Evolutionary conservation across 2,329 filamentous ascomycete genomes (phyloP).

Genomic region (Parastagonospora nodorum): DNA sequence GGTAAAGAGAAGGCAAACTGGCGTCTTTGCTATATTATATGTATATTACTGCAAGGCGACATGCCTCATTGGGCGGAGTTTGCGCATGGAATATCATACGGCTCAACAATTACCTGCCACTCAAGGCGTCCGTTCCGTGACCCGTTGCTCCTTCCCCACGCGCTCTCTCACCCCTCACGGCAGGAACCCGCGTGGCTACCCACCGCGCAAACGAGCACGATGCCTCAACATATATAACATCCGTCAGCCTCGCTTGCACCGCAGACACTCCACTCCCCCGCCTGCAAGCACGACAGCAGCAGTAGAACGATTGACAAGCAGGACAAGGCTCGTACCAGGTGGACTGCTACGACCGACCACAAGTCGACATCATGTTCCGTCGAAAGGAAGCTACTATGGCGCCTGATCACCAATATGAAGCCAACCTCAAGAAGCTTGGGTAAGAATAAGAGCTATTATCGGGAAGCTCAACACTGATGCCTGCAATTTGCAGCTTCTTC

Average conservation of each 20-base stretch:
- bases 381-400: constrained; percentile 71
- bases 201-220: constrained; percentile 3
- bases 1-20: constrained; percentile 61
- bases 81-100: not conserved
- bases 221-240: not conserved
- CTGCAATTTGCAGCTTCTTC: constrained; percentile 66
- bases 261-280: not conserved
- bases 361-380: constrained; percentile 68
- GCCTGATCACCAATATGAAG: constrained; percentile 66
- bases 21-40: constrained; percentile 23
- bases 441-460: constrained; percentile 47
- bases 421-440: constrained; percentile 73
- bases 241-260: too few relatives aligned
- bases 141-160: constrained; percentile 10
- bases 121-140: not conserved
- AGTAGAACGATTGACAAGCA: too few relatives aligned
- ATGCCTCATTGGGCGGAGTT: constrained; percentile 40
- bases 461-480: not conserved
- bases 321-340: too few relatives aligned
- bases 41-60: constrained; percentile 26
- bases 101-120: not conserved
- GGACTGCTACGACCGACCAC: not conserved
- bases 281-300: not conserved
- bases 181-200: constrained; percentile 13
- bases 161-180: constrained; percentile 20